Conservation (phyloP, 2,329 filamentous ascomycete genomes). For the Diplodia corticola region DNA sequence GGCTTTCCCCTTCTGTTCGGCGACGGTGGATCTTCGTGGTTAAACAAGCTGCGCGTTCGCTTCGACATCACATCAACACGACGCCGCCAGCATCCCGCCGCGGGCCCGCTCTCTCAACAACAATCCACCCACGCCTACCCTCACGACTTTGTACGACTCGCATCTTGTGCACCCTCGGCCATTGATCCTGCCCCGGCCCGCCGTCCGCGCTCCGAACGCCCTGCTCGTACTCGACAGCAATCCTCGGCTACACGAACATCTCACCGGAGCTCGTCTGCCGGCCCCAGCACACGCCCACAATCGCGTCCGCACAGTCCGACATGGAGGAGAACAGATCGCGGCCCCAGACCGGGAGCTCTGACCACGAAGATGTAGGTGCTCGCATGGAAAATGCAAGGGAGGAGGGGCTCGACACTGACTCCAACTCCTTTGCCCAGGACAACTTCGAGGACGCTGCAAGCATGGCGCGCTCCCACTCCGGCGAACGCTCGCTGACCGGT, state of each 20-base stretch:
- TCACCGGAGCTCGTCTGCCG: not conserved
- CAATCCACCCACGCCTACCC: not conserved
- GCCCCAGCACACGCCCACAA: not conserved
- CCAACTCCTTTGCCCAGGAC: constrained; percentile 53
- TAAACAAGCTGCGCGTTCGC: constrained; percentile 22
- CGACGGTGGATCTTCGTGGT: constrained; percentile 15
- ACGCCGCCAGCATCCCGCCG: constrained; percentile 6
- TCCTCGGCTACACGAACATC: constrained; percentile 7
- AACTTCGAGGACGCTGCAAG: constrained; percentile 82
- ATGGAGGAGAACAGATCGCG: constrained; percentile 20
- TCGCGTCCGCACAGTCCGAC: not conserved
- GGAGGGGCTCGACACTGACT: constrained; percentile 23
- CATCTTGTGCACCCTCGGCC: not conserved
- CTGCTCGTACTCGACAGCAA: constrained; percentile 3
- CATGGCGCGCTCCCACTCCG: constrained; percentile 49
- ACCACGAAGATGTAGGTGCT: constrained; percentile 20
- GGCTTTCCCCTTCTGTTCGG: constrained; percentile 20
- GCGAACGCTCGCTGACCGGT: constrained; percentile 57
- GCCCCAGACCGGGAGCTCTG: constrained; percentile 22
- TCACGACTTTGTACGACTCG: not conserved
- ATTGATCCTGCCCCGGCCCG: constrained; percentile 5
- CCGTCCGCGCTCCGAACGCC: not conserved
- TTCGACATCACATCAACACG: constrained; percentile 15
- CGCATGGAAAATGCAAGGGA: constrained; percentile 20
- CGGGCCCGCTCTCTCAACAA: not conserved